These are phyloP conservation scores for Neurospora sp. DNA, from an alignment of 495 filamentous ascomycete species.

Conservation along the genomic window DNA sequence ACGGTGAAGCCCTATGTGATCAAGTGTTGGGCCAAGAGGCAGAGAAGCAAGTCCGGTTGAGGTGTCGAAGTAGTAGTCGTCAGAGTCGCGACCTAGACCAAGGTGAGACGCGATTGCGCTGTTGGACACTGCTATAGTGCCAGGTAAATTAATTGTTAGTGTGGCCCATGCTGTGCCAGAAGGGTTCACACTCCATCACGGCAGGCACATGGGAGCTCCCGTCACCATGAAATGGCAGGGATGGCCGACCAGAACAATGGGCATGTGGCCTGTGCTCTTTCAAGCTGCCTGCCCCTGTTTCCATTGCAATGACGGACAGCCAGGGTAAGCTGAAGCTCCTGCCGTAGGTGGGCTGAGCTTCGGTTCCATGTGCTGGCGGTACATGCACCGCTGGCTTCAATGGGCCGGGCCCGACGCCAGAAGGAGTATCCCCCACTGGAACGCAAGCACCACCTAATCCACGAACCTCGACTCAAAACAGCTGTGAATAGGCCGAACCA, in stretches of 20 bases:
- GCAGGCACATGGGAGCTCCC: neutral
- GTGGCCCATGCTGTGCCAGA: neutral
- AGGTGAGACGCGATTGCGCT: neutral
- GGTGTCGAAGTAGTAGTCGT: neutral
- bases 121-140: neutral
- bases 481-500: neutral
- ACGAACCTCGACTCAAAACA: neutral
- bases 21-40: neutral
- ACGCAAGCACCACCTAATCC: neutral
- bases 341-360: neutral
- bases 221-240: neutral
- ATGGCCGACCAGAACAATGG: neutral
- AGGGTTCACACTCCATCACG: neutral
- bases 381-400: neutral
- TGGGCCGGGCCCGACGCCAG: neutral
- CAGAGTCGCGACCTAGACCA: neutral
- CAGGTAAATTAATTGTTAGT: neutral
- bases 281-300: neutral
- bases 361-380: neutral
- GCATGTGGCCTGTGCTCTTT: neutral
- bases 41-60: neutral
- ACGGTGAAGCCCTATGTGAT: neutral
- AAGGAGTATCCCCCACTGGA: neutral
- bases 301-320: neutral
- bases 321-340: neutral